phyloP scores from a whole-genome alignment of 257 asterid species.

The Thymus mandschuricus region DNA sequence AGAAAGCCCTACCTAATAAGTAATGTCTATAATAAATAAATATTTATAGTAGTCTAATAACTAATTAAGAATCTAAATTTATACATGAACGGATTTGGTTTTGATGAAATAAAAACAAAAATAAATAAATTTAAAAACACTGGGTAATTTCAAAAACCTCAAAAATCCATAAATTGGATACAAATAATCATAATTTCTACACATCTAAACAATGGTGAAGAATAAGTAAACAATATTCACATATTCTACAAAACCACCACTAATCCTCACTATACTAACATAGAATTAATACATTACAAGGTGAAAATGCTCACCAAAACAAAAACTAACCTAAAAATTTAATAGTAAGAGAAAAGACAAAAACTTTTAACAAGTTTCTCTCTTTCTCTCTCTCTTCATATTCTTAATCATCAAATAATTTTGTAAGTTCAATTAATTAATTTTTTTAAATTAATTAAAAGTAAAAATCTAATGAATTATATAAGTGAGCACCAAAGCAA shows the following conservation, averaged over 20 bases:
- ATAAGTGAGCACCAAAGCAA: constrained; percentile 66
- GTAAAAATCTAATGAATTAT: constrained; percentile 47
- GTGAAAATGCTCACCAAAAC: background rate
- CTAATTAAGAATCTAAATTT: background rate
- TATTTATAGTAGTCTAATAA: no score
- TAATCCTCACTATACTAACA: background rate
- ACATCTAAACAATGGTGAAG: background rate
- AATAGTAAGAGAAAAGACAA: background rate
- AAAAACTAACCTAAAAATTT: background rate
- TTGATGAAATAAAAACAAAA: background rate
- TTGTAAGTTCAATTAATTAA: no score
- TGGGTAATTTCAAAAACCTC: background rate
- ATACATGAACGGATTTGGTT: background rate
- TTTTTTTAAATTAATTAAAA: background rate
- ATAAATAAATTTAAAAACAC: background rate
- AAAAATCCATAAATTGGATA: background rate
- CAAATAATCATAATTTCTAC: background rate
- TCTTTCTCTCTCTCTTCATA: background rate
- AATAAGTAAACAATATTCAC: background rate
- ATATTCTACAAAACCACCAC: background rate
- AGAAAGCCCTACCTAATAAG: no score
- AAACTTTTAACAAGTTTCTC: background rate
- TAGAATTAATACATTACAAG: background rate
- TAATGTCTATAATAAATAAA: no score
- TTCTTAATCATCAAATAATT: constrained; percentile 9